Conservation (phyloP, 306 rosid species). For the Quercus mongolica region DNA sequence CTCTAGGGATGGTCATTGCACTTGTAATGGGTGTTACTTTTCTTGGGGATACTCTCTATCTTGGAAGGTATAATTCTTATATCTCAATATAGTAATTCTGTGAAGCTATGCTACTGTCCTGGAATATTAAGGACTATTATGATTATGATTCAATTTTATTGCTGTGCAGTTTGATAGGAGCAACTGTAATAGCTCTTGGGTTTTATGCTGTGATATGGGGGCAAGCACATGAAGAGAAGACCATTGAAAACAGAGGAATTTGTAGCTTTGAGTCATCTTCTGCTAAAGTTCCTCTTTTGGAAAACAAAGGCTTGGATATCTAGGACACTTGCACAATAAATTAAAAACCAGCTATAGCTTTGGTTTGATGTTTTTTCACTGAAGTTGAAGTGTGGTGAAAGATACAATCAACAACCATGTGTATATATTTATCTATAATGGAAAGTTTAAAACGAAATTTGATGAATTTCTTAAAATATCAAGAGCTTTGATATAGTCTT, state of each 20-base stretch:
- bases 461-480: too few relatives aligned
- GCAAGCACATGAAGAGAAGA: conserved; percentile 27
- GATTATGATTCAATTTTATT: not conserved
- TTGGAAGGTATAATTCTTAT: conserved; percentile 36
- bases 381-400: too few relatives aligned
- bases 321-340: not conserved
- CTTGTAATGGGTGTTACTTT: conserved; percentile 40
- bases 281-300: conserved; percentile 26
- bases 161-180: conserved; percentile 40
- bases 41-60: conserved; percentile 43
- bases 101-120: not conserved
- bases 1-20: conserved; percentile 46
- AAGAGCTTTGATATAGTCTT: too few relatives aligned
- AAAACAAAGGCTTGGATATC: conserved; percentile 2
- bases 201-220: conserved; percentile 59
- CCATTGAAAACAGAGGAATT: not conserved
- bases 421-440: too few relatives aligned
- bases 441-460: too few relatives aligned
- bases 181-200: conserved; percentile 31
- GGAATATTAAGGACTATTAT: not conserved
- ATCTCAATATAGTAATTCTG: not conserved
- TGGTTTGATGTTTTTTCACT: too few relatives aligned
- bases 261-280: conserved; percentile 4
- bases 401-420: too few relatives aligned
- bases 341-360: not conserved